phyloP scores from a whole-genome alignment of 2,329 filamentous ascomycete species.

The Phyllachora maydis region DNA sequence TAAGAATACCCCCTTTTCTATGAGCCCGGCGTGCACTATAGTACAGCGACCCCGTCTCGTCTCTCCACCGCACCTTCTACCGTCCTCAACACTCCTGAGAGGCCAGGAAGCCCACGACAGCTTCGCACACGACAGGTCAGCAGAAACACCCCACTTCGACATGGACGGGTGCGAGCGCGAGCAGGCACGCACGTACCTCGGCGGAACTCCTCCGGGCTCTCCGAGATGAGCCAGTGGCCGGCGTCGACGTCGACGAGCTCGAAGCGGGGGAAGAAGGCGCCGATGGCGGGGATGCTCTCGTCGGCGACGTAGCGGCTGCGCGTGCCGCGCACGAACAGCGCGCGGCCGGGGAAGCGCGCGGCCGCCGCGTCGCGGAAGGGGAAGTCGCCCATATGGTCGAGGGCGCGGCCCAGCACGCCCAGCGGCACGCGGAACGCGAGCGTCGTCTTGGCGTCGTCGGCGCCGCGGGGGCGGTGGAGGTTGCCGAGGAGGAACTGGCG shows the following conservation, averaged over 20 bases:
- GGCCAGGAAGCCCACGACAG: no score
- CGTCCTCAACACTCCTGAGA: no score
- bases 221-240: conserved; percentile 81
- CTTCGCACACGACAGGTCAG: no score
- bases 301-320: conserved; percentile 63
- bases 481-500: conserved; percentile 89
- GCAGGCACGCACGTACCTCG: no score
- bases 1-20: no score
- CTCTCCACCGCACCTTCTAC: no score
- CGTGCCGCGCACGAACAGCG: conserved; percentile 64
- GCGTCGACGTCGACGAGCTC: conserved; percentile 52
- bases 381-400: conserved; percentile 72
- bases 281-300: conserved; percentile 59
- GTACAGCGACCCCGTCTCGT: no score
- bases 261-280: conserved; percentile 66
- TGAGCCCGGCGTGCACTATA: no score
- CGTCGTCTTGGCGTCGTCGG: conserved; percentile 27
- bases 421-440: conserved; percentile 80
- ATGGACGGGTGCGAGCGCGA: no score
- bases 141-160: conserved; percentile 2
- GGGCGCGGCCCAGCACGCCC: conserved; percentile 39
- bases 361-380: conserved; percentile 58
- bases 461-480: conserved; percentile 32
- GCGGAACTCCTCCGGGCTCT: conserved; percentile 63
- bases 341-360: conserved; percentile 51